Base-by-base conservation (phyloP, 2,329 filamentous ascomycete species). In the Scolecobasidium constrictum region DNA sequence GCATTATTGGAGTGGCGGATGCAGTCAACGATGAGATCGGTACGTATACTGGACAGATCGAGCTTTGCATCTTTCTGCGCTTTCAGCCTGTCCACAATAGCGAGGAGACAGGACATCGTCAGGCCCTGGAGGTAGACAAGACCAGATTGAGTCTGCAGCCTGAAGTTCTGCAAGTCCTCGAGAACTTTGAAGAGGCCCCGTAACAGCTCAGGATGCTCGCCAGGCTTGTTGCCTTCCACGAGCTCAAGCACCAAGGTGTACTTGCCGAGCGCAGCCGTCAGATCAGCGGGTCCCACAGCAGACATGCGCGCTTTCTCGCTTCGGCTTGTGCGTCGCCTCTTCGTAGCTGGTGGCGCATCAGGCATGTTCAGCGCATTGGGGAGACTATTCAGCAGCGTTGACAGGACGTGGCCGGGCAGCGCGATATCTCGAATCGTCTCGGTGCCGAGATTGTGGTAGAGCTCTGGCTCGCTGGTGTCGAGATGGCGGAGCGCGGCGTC, bases 11-110 rank as follows among this genome's bases (percentile, higher is more conserved):
- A 93, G 48, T 86, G 88, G 55, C 93, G 84, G 35, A 98, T 84
- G 65, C 88, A 95, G 56, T 93, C 88, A 38, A 96, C 87, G 43
- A 98, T 78, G 36, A 96, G 65, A 58, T 98, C 92, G 3, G 86
- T 85, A 45, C 93, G 81, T 31, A 94, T 83, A 28, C 79, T 80
- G 2, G 84, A 81, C 36, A 78, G 77, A 58, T 93, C 86, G 44
- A 94, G 80, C 45, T 75, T 73, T 33, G 82, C 66, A 21, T 65
- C 58, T 4, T 57, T 52, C 38, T 57, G 40, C 42, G 51, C 55
- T 61, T 83, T 84, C 53, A 84, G 81, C 1, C 78, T 77, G 46
- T 86, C 82, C 51, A 96, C 78, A 63, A 96, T 94, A 34, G 82
- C 78, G 40, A 90, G 69, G 23, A 98, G 70, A 52, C 84, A 87